Evolutionary conservation across 2,329 filamentous ascomycete genomes (phyloP).

Genomic region (Apiospora kogelbergensis): DNA sequence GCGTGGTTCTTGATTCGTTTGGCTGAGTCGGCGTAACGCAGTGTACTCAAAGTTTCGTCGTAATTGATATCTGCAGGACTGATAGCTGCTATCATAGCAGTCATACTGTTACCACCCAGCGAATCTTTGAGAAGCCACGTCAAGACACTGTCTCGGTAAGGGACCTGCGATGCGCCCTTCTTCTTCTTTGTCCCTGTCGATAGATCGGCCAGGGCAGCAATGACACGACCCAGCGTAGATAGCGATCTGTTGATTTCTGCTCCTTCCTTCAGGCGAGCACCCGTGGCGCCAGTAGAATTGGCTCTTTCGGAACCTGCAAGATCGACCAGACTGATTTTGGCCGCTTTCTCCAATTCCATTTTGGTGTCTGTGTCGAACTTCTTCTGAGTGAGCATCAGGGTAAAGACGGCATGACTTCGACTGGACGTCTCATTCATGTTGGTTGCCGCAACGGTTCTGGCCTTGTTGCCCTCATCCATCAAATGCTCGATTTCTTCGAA

Average conservation of each 20-base stretch:
- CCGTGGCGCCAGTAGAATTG: slow-evolving; percentile 94
- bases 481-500: slow-evolving; percentile 95
- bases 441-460: slow-evolving; percentile 92
- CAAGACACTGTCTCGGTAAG: slow-evolving; percentile 93
- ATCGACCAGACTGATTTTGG: slow-evolving; percentile 97
- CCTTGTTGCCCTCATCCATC: slow-evolving; percentile 99
- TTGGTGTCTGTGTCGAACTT: slow-evolving; percentile 87
- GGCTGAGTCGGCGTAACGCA: slow-evolving; percentile 94
- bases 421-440: slow-evolving; percentile 99
- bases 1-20: slow-evolving; percentile 99
- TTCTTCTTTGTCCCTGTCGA: slow-evolving; percentile 84
- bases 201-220: slow-evolving; percentile 89
- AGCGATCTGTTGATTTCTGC: slow-evolving; percentile 97
- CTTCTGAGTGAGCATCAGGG: slow-evolving; percentile 92
- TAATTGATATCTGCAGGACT: slow-evolving; percentile 99
- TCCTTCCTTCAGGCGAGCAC: slow-evolving; percentile 92
- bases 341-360: slow-evolving; percentile 97
- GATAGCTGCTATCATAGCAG: slow-evolving; percentile 98
- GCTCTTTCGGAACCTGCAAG: slow-evolving; percentile 96
- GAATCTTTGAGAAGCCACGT: slow-evolving; percentile 98
- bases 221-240: slow-evolving; percentile 94
- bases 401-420: slow-evolving; percentile 97
- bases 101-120: slow-evolving; percentile 97
- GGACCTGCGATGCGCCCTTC: slow-evolving; percentile 73
- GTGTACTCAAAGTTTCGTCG: slow-evolving; percentile 92